Conservation (phyloP, 2,329 filamentous ascomycete genomes). For the Fusarium graminum region DNA sequence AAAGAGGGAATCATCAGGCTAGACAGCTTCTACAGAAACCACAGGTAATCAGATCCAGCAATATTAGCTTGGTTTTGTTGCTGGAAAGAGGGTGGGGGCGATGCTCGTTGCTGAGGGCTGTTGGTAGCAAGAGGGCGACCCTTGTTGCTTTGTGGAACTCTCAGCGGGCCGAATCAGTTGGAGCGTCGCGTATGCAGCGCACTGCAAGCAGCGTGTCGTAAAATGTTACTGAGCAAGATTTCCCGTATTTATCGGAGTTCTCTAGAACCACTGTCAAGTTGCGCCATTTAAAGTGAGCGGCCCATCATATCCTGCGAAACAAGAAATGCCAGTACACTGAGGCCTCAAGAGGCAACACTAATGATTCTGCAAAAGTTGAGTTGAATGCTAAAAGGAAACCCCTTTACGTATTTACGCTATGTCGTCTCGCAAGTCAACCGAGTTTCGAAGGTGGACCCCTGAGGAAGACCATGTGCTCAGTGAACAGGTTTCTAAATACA, state of each 20-base stretch:
- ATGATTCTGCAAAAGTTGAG: no score
- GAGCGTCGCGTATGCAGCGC: background rate
- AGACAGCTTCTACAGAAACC: no score
- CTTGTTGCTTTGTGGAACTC: background rate
- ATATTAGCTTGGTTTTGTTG: background rate
- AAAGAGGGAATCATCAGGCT: no score
- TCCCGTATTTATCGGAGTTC: background rate
- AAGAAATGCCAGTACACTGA: background rate
- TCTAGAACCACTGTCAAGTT: slow-evolving; percentile 6
- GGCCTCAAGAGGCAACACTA: background rate
- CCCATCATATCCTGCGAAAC: background rate
- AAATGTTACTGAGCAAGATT: background rate
- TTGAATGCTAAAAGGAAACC: no score
- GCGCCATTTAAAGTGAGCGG: slow-evolving; percentile 1
- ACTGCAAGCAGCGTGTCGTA: background rate
- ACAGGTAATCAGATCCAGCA: background rate
- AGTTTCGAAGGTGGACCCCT: slow-evolving; percentile 11
- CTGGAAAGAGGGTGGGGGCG: background rate
- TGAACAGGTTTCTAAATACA: slow-evolving; percentile 13
- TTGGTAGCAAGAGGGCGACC: no score
- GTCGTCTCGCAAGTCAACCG: slow-evolving; percentile 4
- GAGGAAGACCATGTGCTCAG: slow-evolving; percentile 11
- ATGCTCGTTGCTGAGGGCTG: no score
- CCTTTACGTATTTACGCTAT: slow-evolving; percentile 1
- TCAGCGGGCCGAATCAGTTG: background rate